Percentiles rank a stretch among this genome's conserved stretches.
These are phyloP conservation scores for Carex pumila DNA, from an alignment of 176 grass and related monocot species.

Conservation along the genomic window DNA sequence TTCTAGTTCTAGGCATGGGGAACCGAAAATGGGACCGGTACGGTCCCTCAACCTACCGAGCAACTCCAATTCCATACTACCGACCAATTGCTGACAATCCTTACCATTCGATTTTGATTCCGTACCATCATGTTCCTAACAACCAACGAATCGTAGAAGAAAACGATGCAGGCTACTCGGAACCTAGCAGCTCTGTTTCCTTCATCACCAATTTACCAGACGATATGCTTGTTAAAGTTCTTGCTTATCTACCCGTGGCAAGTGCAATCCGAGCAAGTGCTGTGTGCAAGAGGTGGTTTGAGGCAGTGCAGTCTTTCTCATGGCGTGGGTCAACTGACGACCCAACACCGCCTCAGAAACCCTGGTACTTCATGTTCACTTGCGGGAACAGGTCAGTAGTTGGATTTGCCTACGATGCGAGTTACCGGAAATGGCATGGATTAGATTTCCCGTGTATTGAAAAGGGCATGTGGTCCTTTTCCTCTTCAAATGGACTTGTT, in stretches of 20 bases:
- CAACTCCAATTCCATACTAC: neutral
- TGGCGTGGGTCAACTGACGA: slow-evolving; percentile 35
- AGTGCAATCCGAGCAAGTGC: slow-evolving; percentile 65
- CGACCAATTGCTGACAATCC: neutral
- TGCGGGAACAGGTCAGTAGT: slow-evolving; percentile 53
- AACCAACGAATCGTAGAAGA: neutral
- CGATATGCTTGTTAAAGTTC: slow-evolving; percentile 76
- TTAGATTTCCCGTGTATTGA: slow-evolving; percentile 86
- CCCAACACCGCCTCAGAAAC: slow-evolving; percentile 57
- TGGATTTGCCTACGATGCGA: slow-evolving; percentile 52
- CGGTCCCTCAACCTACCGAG: neutral
- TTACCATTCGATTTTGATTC: neutral
- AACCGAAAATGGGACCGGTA: slow-evolving; percentile 23
- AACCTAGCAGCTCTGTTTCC: slow-evolving; percentile 24
- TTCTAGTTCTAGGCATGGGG: neutral
- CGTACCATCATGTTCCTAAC: neutral
- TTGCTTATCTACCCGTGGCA: slow-evolving; percentile 62
- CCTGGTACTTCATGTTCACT: slow-evolving; percentile 97
- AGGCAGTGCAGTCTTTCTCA: slow-evolving; percentile 40
- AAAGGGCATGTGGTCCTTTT: slow-evolving; percentile 79
- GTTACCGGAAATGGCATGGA: slow-evolving; percentile 62
- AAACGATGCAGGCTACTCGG: neutral
- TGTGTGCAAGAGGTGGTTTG: slow-evolving; percentile 78
- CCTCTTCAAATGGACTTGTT: slow-evolving; percentile 64
- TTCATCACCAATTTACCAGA: slow-evolving; percentile 51